Conservation (phyloP, 106 monocot species). For the Hemerocallis citrina region DNA sequence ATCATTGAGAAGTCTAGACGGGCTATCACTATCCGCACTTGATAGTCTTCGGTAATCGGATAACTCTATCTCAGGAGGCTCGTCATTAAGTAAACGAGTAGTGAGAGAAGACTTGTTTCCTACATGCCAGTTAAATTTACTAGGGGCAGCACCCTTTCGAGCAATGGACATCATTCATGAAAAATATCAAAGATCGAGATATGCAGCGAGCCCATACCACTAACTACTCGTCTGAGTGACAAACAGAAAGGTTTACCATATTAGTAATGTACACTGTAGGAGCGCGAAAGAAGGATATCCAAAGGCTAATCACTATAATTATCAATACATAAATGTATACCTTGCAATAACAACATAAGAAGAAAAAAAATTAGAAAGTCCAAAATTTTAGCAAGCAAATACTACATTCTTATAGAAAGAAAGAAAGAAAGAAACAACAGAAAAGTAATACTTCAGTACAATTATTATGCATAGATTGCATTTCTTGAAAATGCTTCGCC, state of each 20-base stretch:
- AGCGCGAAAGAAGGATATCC: not conserved
- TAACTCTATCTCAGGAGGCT: slow-evolving; percentile 67
- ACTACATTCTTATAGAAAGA: too few relatives aligned
- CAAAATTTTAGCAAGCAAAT: too few relatives aligned
- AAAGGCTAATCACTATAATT: not conserved
- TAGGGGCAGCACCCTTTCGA: slow-evolving; percentile 31
- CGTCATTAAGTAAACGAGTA: slow-evolving; percentile 45
- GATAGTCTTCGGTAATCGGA: slow-evolving; percentile 72
- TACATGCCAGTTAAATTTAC: slow-evolving; percentile 53
- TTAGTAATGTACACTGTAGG: too few relatives aligned
- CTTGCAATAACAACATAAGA: too few relatives aligned
- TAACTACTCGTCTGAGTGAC: slow-evolving; percentile 25
- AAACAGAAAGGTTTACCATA: not conserved
- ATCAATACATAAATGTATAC: too few relatives aligned
- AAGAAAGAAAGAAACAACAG: too few relatives aligned
- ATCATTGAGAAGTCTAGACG: slow-evolving; percentile 69
- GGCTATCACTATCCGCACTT: slow-evolving; percentile 60
- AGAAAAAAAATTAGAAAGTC: too few relatives aligned
- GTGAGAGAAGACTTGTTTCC: slow-evolving; percentile 45
- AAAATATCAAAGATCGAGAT: slow-evolving; percentile 10
- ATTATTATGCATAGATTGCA: too few relatives aligned
- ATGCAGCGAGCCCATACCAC: slow-evolving; percentile 51
- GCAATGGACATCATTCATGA: slow-evolving; percentile 61
- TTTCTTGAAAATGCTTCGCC: too few relatives aligned
- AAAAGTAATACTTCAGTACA: too few relatives aligned